Base-by-base conservation (phyloP, 2,329 filamentous ascomycete species). In the Biscogniauxia marginata region DNA sequence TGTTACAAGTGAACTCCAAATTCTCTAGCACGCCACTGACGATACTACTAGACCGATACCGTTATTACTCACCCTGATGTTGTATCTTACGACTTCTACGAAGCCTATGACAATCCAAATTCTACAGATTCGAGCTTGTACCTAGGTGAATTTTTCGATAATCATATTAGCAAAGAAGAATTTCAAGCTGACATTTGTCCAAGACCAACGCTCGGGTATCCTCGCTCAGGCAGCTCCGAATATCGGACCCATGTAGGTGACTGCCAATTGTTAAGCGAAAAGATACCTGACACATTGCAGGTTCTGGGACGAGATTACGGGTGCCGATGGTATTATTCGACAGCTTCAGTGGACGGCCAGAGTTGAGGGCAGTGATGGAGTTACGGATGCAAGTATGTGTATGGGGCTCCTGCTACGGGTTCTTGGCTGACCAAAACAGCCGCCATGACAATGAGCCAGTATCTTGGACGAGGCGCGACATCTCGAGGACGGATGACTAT, bases 301-400 rank as follows among this genome's bases (percentile, higher is more conserved):
- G 59, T 73, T 80, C 68, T 86, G 80, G 78, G 84, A 87, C 59
- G 79, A 84, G 58, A 79, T 87, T 65, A 73, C 69, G 25, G 79
- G 79, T 22, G 71, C 72, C 2, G 86, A 90, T 62, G 84, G 84
- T 22, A 80, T 85, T 54, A 79, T 81, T 7, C 79, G 86, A 48
- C 83, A 87, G 63, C 74, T 88, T 18, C 86, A 89, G 67, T 89
- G 83, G 77, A 88, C 85, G 8, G 80, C 84, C 46, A 80, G 86
- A 61, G 84, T 87, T 22, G 85, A 88, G 60, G 81, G 78, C 23
- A 79, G 80, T 43, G 75, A 79, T 47, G 78, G 75, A 52, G 62
- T 64, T 19, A 56, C 52, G 1, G 66, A 70, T 44, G 67, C 63
- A 43, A 63, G 71, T 73, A 66, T 60, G 71, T 70, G n/a, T 5